Base-by-base conservation (phyloP, 1,139 yeast species). In the Citeromyces hawaiiensis region DNA sequence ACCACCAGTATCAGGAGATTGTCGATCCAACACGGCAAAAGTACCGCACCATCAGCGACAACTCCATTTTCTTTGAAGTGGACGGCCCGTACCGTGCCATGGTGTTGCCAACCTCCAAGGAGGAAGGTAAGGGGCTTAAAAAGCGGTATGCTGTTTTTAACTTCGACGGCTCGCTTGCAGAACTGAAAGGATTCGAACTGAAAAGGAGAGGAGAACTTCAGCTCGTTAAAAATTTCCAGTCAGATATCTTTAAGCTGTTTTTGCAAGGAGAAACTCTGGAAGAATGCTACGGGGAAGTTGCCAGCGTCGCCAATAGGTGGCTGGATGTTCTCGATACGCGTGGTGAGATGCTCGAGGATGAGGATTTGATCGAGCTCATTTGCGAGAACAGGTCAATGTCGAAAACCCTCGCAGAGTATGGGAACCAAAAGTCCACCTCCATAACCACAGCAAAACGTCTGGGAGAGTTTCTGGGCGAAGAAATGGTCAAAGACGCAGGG, bases 11-110 rank as follows among this genome's bases (percentile, higher is more conserved):
- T 55, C 98, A 91, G 59, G 85, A 83, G 39, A 64, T 88, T 40
- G 73, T 72, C 2, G 95, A 88, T 53, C 76, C 85, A 0, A 68
- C 66, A 2, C 70, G 66, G 9, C 72, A 76, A 56, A 74, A 72
- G 47, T 91, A 88, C 57, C 75, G 78, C 40, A 82, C 88, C 0
- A 72, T 71, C 42, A 78, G 93, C 16, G 98, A 93, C 53, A 93
- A 93, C 57, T 83, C 96, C 16, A 93, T 93, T 57, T 91, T 91
- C 60, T 93, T 93, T 51, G 99, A 93, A 58, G 96, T 93, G 19
- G 99, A 93, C 64, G 99, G 99, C 10, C 99, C 99, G 1, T 93
- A 93, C 58, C 83, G 78, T 51, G 98, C 98, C 0, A 93, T 93
- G 98, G 74, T 93, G 44, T 68, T 93, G 43, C 99, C 99, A 8